Evolutionary conservation across 139 green algal species (phyloP).

Genomic region (Haematococcus sp.): DNA sequence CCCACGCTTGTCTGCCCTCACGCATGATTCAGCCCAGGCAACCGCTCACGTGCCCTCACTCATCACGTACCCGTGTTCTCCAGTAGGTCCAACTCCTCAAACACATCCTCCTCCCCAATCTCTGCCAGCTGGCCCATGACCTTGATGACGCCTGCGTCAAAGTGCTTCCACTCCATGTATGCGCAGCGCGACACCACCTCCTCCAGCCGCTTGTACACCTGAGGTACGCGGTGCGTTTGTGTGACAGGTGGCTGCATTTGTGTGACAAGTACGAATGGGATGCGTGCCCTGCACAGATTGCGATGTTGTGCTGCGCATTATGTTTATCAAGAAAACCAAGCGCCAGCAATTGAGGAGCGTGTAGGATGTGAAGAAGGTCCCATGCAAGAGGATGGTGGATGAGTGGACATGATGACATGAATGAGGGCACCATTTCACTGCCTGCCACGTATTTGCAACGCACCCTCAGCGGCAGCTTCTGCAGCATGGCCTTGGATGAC

Average conservation of each 20-base stretch:
- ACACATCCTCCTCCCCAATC: conserved; percentile 51
- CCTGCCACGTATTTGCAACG: too few species aligned
- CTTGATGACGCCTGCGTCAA: conserved; percentile 63
- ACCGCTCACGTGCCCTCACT: neutral
- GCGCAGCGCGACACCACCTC: conserved; percentile 37
- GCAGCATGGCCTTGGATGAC: conserved; percentile 47
- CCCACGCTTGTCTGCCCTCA: too few species aligned
- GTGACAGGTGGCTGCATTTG: neutral
- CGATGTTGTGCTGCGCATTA: too few species aligned
- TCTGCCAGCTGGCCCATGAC: conserved; percentile 58
- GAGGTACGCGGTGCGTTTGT: too few species aligned
- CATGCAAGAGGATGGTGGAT: too few species aligned
- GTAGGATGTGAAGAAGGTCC: too few species aligned
- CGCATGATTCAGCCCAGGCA: neutral
- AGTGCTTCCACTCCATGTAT: conserved; percentile 61
- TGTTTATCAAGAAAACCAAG: too few species aligned
- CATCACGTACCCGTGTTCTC: conserved; percentile 23
- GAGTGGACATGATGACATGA: too few species aligned
- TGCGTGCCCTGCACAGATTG: neutral
- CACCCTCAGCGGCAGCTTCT: conserved; percentile 39
- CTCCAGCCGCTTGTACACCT: conserved; percentile 50
- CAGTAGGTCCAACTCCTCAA: conserved; percentile 56
- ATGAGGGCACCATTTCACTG: too few species aligned
- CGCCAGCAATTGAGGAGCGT: too few species aligned
- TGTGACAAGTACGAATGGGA: too few species aligned